A percentile compares a stretch with the other conserved stretches of the same genome.
These are phyloP conservation scores for Parastagonospora nodorum DNA, from an alignment of 2,329 filamentous ascomycete genomes.

Conservation along the genomic window DNA sequence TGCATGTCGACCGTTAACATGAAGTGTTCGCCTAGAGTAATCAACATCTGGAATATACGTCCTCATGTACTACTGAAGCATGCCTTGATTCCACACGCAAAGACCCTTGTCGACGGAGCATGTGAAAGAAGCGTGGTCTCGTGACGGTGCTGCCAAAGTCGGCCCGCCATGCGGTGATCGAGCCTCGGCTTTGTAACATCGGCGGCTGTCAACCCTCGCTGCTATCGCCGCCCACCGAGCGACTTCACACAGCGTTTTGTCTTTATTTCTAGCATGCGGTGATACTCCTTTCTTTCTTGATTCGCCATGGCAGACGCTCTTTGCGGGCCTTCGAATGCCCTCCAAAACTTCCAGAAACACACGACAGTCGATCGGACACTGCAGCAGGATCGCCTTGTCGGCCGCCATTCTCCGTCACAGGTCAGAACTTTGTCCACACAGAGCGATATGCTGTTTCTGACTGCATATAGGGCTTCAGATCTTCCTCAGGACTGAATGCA, in stretches of 20 bases:
- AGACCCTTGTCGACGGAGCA: too few relatives aligned
- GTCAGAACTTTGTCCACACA: constrained; percentile 48
- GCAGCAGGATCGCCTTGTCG: constrained; percentile 71
- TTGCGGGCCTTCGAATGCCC: constrained; percentile 76
- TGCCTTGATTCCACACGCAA: neutral
- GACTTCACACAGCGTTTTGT: constrained; percentile 1
- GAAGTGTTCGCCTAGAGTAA: too few relatives aligned
- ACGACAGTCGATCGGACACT: constrained; percentile 69
- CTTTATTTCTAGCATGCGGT: constrained; percentile 22
- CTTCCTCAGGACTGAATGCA: constrained; percentile 57
- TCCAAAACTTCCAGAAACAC: constrained; percentile 75
- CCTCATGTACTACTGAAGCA: neutral
- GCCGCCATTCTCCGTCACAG: constrained; percentile 60
- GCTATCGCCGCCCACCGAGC: neutral
- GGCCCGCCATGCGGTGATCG: constrained; percentile 13
- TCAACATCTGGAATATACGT: too few relatives aligned
- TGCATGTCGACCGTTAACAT: too few relatives aligned
- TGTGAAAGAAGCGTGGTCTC: too few relatives aligned
- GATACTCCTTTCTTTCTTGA: constrained; percentile 20
- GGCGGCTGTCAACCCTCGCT: neutral
- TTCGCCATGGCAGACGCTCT: constrained; percentile 66
- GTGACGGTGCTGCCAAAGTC: constrained; percentile 1
- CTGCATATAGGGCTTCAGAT: constrained; percentile 64
- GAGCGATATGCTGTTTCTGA: constrained; percentile 14
- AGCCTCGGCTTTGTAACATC: constrained; percentile 26